These are phyloP conservation scores for Cladorrhinum samala DNA, from an alignment of 495 filamentous ascomycete genomes.

Conservation along the genomic window DNA sequence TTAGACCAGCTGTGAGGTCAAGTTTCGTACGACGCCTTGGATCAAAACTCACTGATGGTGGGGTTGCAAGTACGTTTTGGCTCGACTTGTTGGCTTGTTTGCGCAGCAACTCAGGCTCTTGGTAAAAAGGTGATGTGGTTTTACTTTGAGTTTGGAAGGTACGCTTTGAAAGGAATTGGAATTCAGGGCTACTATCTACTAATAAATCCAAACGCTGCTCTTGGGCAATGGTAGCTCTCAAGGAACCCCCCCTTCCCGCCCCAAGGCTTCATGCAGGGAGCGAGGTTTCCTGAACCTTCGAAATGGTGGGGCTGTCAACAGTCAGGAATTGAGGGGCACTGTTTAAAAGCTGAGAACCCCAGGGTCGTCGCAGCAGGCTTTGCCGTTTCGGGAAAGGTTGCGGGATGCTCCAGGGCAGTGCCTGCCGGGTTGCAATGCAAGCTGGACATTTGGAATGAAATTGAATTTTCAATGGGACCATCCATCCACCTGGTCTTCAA, in stretches of 20 bases:
- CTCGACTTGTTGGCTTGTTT: too few species aligned
- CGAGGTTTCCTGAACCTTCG: constrained; percentile 30
- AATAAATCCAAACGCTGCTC: not conserved
- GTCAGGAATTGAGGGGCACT: constrained; percentile 5
- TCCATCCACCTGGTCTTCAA: too few species aligned
- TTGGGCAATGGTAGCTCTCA: not conserved
- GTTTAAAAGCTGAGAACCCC: not conserved
- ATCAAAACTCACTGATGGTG: not conserved
- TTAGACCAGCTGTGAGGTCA: not conserved
- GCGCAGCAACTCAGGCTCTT: not conserved
- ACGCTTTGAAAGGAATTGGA: not conserved
- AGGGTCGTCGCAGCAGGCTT: not conserved
- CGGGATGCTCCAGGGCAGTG: not conserved
- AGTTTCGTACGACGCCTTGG: not conserved
- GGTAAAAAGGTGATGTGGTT: not conserved
- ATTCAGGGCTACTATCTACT: not conserved
- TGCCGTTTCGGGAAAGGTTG: constrained; percentile 1
- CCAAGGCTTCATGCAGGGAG: constrained; percentile 6
- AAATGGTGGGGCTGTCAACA: constrained; percentile 25
- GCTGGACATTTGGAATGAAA: too few species aligned
- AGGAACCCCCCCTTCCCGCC: not conserved
- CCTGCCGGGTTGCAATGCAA: too few species aligned
- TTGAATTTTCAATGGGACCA: too few species aligned
- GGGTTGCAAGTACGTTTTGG: not conserved
- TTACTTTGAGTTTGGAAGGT: not conserved